These are phyloP conservation scores for Yamadazyma jaroonii DNA, from an alignment of 1,139 yeast species.

Conservation along the genomic window DNA sequence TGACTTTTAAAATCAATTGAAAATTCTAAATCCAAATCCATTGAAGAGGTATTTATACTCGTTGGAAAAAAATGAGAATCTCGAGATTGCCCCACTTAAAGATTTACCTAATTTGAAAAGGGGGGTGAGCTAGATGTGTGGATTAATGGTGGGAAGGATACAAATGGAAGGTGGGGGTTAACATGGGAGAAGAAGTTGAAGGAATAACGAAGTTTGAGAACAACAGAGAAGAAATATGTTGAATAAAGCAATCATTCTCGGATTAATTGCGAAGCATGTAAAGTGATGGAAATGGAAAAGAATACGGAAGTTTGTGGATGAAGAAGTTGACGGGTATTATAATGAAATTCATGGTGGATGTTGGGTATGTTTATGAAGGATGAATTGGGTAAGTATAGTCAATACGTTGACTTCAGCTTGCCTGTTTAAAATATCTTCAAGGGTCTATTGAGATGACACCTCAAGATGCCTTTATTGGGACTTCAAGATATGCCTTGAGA, in stretches of 20 bases:
- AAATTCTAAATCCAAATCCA: conserved; percentile 36
- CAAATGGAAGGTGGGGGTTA: neutral
- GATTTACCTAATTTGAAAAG: neutral
- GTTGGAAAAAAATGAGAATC: conserved; percentile 4
- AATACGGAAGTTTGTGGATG: no score
- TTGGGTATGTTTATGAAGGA: no score
- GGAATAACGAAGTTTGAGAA: neutral
- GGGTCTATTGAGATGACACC: no score
- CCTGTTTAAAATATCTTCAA: no score
- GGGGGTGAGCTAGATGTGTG: neutral
- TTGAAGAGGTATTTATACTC: conserved; percentile 3
- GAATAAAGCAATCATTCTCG: conserved; percentile 4
- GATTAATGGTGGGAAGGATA: neutral
- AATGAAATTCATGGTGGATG: no score
- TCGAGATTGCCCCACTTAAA: conserved; percentile 4
- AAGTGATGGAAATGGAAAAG: no score
- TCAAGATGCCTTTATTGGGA: no score
- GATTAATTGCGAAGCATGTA: neutral
- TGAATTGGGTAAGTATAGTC: no score
- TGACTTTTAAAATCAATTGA: conserved; percentile 67
- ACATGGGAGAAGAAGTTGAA: neutral
- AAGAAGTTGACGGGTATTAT: no score
- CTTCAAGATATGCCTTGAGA: no score
- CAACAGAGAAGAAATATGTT: neutral
- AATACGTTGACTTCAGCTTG: no score